Base-by-base conservation (phyloP, 352 stramenopile genomes). In the Phytopythium helicoides region DNA sequence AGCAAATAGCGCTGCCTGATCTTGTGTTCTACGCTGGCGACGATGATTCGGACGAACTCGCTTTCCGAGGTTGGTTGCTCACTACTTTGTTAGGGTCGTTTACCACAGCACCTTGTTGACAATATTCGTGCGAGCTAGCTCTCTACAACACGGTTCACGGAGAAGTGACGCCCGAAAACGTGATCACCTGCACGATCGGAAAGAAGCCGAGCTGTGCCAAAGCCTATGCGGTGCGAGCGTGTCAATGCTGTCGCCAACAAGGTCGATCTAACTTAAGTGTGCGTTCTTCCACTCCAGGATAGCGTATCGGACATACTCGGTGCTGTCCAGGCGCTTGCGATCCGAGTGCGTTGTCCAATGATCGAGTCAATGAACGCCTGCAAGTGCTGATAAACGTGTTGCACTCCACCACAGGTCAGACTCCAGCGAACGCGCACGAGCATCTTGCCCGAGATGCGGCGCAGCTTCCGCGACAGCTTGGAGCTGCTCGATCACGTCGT, bases 141-240 rank as follows among this genome's bases (percentile, higher is more conserved):
- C 59, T 90, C 1, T 64, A 81, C 19, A 23, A 64, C 21, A 74
- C 78, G 41, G 65, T 68, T 0, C 67, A 74, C 18, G 47, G 61
- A 5, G 66, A 83, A 6, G 45, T 60, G 3, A 38, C 55, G 19
- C 36, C 79, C 2, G 52, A 80, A 48, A 60, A 95, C 51, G 70
- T 94, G 6, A 89, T 97, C 52, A 98, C 96, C 0, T 96, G 88
- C 56, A 99, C 96, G 0, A 94, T 99, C 3, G 97, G 97, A 1
- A 98, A 98, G 75, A 99, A 99, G 62, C 97, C 96, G 1, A 98
- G 89, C 62, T 83, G 81, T 38, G 97, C 97, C n/a, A 86, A 96
- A 36, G 97, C 81, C 58, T 99, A 98, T 61, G 71, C 99, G 52
- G 79, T 89, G 58, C 34, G 70, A 34, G 0, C 21, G 8, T 10